Evolutionary conservation across 805 yeast genomes (phyloP), one percentile per base, ranked within the genome.

Genomic region (Cyberlindnera galapagoensis): DNA sequence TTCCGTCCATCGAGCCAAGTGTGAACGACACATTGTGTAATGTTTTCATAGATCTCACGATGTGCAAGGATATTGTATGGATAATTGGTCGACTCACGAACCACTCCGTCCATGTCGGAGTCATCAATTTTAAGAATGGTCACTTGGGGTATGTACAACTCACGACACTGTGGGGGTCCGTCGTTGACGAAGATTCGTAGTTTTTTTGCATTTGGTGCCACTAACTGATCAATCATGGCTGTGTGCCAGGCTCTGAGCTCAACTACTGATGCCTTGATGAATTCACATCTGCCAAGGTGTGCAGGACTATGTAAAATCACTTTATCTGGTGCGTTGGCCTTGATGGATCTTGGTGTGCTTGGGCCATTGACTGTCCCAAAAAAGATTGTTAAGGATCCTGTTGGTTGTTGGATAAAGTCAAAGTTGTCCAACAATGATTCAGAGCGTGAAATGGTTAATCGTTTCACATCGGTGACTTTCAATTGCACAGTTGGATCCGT

Each of bases 311-410:
- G 26, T 8, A 39, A 21, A 9, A 24, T 7, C 4, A 30, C 36
- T 7, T 28, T 24, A 9, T 33, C 14, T 7, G 36, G 34, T 10
- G 10, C n/a, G 4, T 36, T 34, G 9, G 32, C 25, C 10, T 22
- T 11, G 13, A 39, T 9, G 19, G 30, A 36, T 22, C 30, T 33
- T 3, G 35, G 13, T 3, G 18, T 36, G 36, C 19, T 26, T 26
- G 10, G 34, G 24, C 26, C 33, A 36, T 17, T 14, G 24, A 18
- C 22, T 11, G 19, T 24, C 9, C 13, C 13, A 7, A 21, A 7
- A 20, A 28, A 28, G 11, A 39, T n/a, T 1, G 33, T 18, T 7
- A 39, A 36, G 3, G 15, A 12, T 6, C 12, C 5, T 6, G 28
- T 14, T 4, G 43, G 43, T 2, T 26, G 18, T 3, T 11, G 5